Percentiles rank a stretch among this genome's conserved stretches.
Conservation (phyloP, 345 rosid genomes). For the Murraya paniculata region DNA sequence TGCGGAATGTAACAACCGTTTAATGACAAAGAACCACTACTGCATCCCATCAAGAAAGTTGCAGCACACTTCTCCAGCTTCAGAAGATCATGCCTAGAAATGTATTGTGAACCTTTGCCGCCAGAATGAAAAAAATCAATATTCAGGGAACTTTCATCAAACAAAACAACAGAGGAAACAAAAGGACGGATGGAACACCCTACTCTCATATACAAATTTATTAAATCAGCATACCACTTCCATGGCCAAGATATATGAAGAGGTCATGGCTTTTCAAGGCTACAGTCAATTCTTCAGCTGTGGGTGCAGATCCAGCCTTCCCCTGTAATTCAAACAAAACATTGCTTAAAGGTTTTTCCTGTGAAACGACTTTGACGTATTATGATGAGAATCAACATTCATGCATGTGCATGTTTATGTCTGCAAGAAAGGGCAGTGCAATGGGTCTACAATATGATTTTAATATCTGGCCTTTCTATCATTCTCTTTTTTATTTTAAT, state of each 20-base stretch:
- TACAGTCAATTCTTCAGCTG: slow-evolving; percentile 56
- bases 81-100: slow-evolving; percentile 61
- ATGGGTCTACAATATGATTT: neutral
- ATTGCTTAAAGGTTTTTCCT: neutral
- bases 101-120: slow-evolving; percentile 68
- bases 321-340: slow-evolving; percentile 46
- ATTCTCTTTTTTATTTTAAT: neutral
- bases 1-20: slow-evolving; percentile 76
- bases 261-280: slow-evolving; percentile 85
- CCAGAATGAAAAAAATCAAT: slow-evolving; percentile 4
- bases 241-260: slow-evolving; percentile 88
- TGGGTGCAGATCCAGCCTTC: slow-evolving; percentile 76
- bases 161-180: neutral
- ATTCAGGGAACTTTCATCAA: slow-evolving; percentile 10
- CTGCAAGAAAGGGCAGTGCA: neutral
- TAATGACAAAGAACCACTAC: slow-evolving; percentile 72
- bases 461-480: neutral
- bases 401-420: neutral
- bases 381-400: neutral
- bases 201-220: neutral
- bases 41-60: slow-evolving; percentile 87
- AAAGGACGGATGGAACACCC: neutral
- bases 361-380: neutral
- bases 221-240: slow-evolving; percentile 67
- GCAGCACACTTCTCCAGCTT: slow-evolving; percentile 79